Percentiles rank a stretch among this genome's conserved stretches.
phyloP scores from a whole-genome alignment of 805 yeast species.

The Candida quercuum region DNA sequence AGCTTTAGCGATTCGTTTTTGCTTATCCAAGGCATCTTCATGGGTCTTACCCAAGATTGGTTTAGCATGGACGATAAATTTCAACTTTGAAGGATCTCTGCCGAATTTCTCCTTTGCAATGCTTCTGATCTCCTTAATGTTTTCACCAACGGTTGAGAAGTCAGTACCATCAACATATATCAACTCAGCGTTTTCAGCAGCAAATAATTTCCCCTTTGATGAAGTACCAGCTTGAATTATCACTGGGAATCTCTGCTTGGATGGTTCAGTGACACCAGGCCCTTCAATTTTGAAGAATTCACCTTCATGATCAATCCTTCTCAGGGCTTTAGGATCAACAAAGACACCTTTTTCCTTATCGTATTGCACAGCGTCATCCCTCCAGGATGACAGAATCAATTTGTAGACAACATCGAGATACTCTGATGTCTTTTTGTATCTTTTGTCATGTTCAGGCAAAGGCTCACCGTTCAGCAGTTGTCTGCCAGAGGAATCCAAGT shows the following conservation, averaged over 20 bases:
- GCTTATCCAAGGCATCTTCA: slow-evolving; percentile 31
- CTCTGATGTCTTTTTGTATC: not conserved
- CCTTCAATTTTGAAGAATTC: not conserved
- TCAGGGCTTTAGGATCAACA: not conserved
- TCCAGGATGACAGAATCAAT: not conserved
- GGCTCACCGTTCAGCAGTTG: no score
- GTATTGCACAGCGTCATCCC: not conserved
- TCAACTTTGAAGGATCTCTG: slow-evolving; percentile 30
- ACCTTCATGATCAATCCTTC: not conserved
- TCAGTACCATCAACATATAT: slow-evolving; percentile 29
- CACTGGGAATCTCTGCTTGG: slow-evolving; percentile 36
- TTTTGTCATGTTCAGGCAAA: no score
- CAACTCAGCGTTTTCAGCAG: slow-evolving; percentile 34
- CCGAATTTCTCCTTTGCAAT: slow-evolving; percentile 30
- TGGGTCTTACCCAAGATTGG: slow-evolving; percentile 31
- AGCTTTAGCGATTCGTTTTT: slow-evolving; percentile 22
- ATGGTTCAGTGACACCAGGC: slow-evolving; percentile 29
- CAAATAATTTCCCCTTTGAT: slow-evolving; percentile 30
- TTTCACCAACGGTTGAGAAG: slow-evolving; percentile 23
- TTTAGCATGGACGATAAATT: slow-evolving; percentile 29
- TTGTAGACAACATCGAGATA: not conserved
- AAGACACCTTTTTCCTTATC: not conserved
- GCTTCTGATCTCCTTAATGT: slow-evolving; percentile 27
- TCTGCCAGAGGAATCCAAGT: not conserved
- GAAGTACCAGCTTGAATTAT: slow-evolving; percentile 37